Conservation (phyloP, 2,329 filamentous ascomycete species). For the Fusarium xyrophilum region DNA sequence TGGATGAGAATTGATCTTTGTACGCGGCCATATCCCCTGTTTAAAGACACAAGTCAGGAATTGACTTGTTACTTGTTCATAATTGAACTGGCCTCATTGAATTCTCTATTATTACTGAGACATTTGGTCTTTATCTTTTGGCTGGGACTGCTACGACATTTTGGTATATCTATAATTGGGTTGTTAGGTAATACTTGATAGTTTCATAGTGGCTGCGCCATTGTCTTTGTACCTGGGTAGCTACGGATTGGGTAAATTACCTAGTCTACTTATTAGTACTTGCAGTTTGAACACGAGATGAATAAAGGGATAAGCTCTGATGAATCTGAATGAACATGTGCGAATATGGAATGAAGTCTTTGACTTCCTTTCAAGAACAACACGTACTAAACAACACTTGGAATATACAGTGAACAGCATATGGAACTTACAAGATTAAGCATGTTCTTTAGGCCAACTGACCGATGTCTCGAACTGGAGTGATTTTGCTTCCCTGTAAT, state of each 20-base stretch:
- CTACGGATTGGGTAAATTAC: neutral
- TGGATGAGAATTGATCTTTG: neutral
- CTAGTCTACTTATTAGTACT: too few species aligned
- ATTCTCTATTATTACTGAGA: neutral
- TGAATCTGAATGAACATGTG: neutral
- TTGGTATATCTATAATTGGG: neutral
- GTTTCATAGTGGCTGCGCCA: neutral
- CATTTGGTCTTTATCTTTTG: neutral
- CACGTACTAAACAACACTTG: fast-evolving
- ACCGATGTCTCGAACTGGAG: fast-evolving
- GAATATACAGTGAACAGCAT: neutral
- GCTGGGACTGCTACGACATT: neutral
- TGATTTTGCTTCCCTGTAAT: neutral
- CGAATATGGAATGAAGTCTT: neutral
- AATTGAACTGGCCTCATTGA: neutral
- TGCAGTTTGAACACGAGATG: neutral
- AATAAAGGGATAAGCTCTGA: neutral
- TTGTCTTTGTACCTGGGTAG: neutral
- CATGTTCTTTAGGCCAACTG: neutral
- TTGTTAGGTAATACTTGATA: neutral
- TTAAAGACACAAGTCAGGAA: neutral
- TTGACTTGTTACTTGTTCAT: neutral
- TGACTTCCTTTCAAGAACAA: fast-evolving
- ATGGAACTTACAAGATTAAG: fast-evolving
- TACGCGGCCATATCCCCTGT: neutral